A percentile compares a stretch with the other conserved stretches of the same genome.
Evolutionary conservation across 345 rosid genomes (phyloP).

Genomic region (Citrus unshiu): DNA sequence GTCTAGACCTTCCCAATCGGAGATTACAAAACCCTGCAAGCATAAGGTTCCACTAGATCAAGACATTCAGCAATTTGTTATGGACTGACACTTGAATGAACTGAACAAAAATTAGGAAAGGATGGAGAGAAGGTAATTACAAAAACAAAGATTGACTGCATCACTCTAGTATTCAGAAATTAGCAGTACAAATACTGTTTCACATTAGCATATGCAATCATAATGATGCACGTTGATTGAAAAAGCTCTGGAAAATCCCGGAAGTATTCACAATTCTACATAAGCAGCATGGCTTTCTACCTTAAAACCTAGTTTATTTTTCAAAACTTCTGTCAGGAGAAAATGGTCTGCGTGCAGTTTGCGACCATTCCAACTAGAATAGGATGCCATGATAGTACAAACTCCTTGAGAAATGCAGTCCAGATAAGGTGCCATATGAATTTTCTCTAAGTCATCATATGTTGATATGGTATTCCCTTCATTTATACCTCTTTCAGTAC

Average conservation of each 20-base stretch:
- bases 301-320: constrained; percentile 76
- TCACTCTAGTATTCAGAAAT: not conserved
- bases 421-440: constrained; percentile 72
- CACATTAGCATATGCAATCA: not conserved
- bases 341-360: constrained; percentile 60
- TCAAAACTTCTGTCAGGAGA: constrained; percentile 74
- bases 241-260: not conserved
- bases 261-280: not conserved
- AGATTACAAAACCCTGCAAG: constrained; percentile 70
- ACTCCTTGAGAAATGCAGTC: constrained; percentile 76
- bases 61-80: not conserved
- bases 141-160: not conserved
- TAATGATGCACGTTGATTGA: not conserved
- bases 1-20: constrained; percentile 88
- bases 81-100: not conserved
- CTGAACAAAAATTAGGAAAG: not conserved
- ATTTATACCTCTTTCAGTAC: constrained; percentile 65
- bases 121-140: not conserved
- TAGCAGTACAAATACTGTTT: not conserved
- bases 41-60: constrained; percentile 12
- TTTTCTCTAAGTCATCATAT: constrained; percentile 58
- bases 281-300: constrained; percentile 24
- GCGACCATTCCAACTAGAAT: constrained; percentile 82
- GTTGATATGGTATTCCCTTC: constrained; percentile 68
- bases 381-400: constrained; percentile 81